Base-by-base conservation (phyloP, 2,329 filamentous ascomycete genomes). In the Fusarium chuoi region DNA sequence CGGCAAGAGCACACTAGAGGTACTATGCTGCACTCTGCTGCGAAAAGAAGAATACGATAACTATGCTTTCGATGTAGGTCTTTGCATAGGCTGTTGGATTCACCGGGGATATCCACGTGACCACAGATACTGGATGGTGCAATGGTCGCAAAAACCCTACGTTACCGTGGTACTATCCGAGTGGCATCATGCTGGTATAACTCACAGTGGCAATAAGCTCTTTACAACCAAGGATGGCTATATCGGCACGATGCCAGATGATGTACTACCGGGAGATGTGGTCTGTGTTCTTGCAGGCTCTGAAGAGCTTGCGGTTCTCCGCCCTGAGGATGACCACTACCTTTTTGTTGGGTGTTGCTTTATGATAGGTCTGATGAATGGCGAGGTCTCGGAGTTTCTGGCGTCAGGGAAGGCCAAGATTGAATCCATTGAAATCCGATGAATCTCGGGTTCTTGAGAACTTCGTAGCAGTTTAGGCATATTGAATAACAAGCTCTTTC, bases 341-440 rank as follows among this genome's bases (percentile, higher is more conserved):
- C 36, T 38, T 10, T 68, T 68, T 35, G 42, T 68, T 18, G 20
- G 33, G 0, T 39, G n/a, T 35, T 63, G 51, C n/a, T 68, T 62
- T 9, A 33, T 68, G 10, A 2, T 52, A 10, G 44, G 28, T 2
- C 20, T 68, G 1, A 45, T 51, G 42, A 5, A 17, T 26, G 55
- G 42, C 4, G 42, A 67, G 17, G n/a, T 51, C 6, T 11, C n/a
- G n/a, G 3, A 26, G 2, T 22, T 48, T 5, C 9, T 54, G 3
- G 18, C 12, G 26, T 17, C n/a, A 22, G 48, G 41, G 7, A 18
- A 1, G 3, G 38, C 5, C 4, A 18, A 33, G 6, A 24, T 66
- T 22, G 42, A 65, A 22, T 6, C 5, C 0, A 28, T 65, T 51
- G 60, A 67, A 3, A 65, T 67, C 2, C 17, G 33, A 35, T 61